A percentile compares a stretch with the other conserved stretches of the same genome.
These are phyloP conservation scores for Capronia epimyces DNA, from an alignment of 2,329 filamentous ascomycete genomes.

Conservation along the genomic window DNA sequence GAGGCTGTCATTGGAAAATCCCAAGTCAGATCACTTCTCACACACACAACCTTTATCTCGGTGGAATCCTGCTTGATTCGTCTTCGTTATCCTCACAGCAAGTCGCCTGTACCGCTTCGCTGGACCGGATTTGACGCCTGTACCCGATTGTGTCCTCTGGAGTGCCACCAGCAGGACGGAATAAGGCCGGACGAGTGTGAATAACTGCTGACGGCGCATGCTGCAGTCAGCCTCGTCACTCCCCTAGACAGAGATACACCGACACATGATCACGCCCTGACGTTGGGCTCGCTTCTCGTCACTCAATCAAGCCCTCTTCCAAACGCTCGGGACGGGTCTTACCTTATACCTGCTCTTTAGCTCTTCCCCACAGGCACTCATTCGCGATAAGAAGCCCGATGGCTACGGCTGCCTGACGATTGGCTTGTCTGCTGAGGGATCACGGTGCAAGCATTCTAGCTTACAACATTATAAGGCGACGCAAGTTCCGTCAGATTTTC, in stretches of 20 bases:
- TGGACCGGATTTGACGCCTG: neutral
- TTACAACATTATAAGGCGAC: constrained; percentile 1
- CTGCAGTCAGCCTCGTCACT: constrained; percentile 21
- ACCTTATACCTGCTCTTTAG: constrained; percentile 10
- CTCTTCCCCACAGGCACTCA: constrained; percentile 5
- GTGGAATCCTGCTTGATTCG: neutral
- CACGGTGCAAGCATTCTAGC: constrained; percentile 8
- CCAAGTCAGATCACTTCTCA: constrained; percentile 1
- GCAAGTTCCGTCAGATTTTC: neutral
- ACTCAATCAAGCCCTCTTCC: neutral
- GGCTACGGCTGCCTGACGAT: constrained; percentile 14
- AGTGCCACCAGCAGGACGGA: constrained; percentile 12
- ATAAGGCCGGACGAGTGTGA: constrained; percentile 15
- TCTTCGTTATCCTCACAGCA: neutral
- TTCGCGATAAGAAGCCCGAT: constrained; percentile 9
- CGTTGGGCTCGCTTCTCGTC: neutral
- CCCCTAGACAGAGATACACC: neutral
- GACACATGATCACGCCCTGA: constrained; percentile 7
- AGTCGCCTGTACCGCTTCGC: neutral
- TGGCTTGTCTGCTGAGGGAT: constrained; percentile 9
- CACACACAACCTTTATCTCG: neutral
- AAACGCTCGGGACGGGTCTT: constrained; percentile 8
- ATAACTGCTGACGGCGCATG: constrained; percentile 20
- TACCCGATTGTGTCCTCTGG: neutral
- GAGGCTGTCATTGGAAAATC: constrained; percentile 9